Evolutionary conservation across 176 grass and related monocot genomes (phyloP), one percentile per base, ranked within the genome.

Genomic region (Sorghum bicolor): DNA sequence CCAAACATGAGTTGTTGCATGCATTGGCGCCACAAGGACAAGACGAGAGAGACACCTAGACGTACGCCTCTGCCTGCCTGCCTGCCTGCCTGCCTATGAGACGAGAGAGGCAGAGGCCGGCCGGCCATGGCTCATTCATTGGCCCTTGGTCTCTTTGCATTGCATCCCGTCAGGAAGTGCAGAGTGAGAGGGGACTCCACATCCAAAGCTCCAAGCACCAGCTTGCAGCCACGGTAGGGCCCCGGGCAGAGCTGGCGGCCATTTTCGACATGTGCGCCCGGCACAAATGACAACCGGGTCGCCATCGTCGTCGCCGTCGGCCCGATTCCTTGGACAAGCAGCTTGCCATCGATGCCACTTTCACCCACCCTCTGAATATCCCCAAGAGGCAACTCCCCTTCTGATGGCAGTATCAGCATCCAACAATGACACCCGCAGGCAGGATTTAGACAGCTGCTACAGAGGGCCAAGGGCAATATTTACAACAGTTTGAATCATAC

Each of bases 201-300:
- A 53, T 78, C 58, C 22, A 39, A 79, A 62, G 8, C 30, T 24
- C 77, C 28, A 80, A 67, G 63, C 29, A 14, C 26, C 28, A 24
- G 16, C 39, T 74, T 74, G 70, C 28, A 53, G 5, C 36, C 29
- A 11, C 24, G 58, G 4, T 8, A 75, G 81, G 68, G 8, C 67
- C 79, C 31, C 50, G 80, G 19, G 52, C 74, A 70, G 75, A 87
- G 84, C 84, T 90, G 89, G 89, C 45, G 20, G 1, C 84, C 84
- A 90, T 83, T 87, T 90, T 83, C 65, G 3, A 38, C 80, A 84
- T 74, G 45, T 84, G 87, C 81, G 68, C 61, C 61, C 29, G 29
- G 6, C 47, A 20, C 41, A 85, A 80, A 78, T 77, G 89, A 85
- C 86, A 88, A 20, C 31, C 16, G 20, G 22, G 81, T 87, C 85